Conservation (phyloP, 2,329 filamentous ascomycete species). For the Metarhizium brunneum region DNA sequence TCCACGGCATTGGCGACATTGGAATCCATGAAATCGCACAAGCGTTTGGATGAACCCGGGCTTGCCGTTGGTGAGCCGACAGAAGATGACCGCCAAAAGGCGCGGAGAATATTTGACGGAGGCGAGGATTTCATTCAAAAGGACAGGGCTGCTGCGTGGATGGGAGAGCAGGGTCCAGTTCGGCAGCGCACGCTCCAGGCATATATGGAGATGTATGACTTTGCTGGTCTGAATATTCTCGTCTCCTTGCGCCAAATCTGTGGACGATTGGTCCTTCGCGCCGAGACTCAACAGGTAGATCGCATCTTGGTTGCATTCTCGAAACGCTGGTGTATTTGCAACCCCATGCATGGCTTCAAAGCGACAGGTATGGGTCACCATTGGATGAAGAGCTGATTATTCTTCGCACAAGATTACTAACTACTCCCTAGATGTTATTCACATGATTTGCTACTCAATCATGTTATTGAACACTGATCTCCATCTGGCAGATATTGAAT, state of each 20-base stretch:
- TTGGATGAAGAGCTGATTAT: neutral
- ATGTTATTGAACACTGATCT: slow-evolving; percentile 93
- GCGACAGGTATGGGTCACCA: slow-evolving; percentile 53
- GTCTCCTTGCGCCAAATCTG: slow-evolving; percentile 72
- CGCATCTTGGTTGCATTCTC: slow-evolving; percentile 87
- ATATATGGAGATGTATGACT: slow-evolving; percentile 92
- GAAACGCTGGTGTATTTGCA: slow-evolving; percentile 86
- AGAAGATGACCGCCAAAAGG: slow-evolving; percentile 66
- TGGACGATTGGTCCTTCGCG: slow-evolving; percentile 69
- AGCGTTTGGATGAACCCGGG: slow-evolving; percentile 47
- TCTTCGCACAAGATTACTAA: neutral
- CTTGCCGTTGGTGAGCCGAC: slow-evolving; percentile 50
- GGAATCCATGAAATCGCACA: slow-evolving; percentile 22
- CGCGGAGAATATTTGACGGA: slow-evolving; percentile 75
- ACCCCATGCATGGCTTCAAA: slow-evolving; percentile 88
- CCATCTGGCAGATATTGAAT: slow-evolving; percentile 87
- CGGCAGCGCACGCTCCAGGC: slow-evolving; percentile 54
- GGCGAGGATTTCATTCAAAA: slow-evolving; percentile 73
- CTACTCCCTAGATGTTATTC: slow-evolving; percentile 61
- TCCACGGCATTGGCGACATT: slow-evolving; percentile 24
- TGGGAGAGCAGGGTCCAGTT: slow-evolving; percentile 64
- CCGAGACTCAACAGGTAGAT: slow-evolving; percentile 94
- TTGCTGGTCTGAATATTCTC: slow-evolving; percentile 71
- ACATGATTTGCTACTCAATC: slow-evolving; percentile 94
- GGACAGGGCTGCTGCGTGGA: slow-evolving; percentile 74